Conservation (phyloP, 805 yeast species). For the Candida ascalaphidarum region DNA sequence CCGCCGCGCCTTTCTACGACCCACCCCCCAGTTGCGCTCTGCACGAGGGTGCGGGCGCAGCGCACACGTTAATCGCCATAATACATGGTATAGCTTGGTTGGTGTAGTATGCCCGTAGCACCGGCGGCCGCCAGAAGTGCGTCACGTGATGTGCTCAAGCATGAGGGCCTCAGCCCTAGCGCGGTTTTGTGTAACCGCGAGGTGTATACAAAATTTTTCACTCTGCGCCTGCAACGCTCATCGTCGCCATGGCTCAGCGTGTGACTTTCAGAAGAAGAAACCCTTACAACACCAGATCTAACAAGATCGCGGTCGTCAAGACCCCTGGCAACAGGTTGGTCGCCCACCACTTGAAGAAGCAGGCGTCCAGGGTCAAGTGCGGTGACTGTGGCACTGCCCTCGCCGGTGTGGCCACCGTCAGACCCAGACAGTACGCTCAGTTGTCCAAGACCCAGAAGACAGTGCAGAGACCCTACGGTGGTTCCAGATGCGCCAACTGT, state of each 20-base stretch:
- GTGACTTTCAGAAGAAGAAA: conserved; percentile 19
- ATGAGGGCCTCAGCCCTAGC: too few species aligned
- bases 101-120: too few species aligned
- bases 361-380: conserved; percentile 80
- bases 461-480: conserved; percentile 99
- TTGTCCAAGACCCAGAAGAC: conserved; percentile 96
- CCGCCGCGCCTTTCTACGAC: too few species aligned
- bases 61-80: too few species aligned
- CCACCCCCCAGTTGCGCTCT: too few species aligned
- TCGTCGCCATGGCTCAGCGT: conserved; percentile 6
- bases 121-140: too few species aligned
- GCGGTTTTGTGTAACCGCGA: too few species aligned
- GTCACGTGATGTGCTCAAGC: too few species aligned
- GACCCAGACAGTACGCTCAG: conserved; percentile 97
- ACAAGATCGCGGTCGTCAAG: conserved; percentile 10
- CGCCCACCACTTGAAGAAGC: conserved; percentile 95
- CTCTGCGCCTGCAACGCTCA: too few species aligned
- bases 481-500: conserved; percentile 96
- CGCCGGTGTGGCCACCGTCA: conserved; percentile 85
- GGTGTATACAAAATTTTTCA: too few species aligned
- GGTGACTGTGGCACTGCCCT: conserved; percentile 81
- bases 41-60: too few species aligned
- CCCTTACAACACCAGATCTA: conserved; percentile 15
- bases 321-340: conserved; percentile 99
- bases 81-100: too few species aligned